These are phyloP conservation scores for Penicillium riverlandense DNA, from an alignment of 495 filamentous ascomycete species.

Conservation along the genomic window DNA sequence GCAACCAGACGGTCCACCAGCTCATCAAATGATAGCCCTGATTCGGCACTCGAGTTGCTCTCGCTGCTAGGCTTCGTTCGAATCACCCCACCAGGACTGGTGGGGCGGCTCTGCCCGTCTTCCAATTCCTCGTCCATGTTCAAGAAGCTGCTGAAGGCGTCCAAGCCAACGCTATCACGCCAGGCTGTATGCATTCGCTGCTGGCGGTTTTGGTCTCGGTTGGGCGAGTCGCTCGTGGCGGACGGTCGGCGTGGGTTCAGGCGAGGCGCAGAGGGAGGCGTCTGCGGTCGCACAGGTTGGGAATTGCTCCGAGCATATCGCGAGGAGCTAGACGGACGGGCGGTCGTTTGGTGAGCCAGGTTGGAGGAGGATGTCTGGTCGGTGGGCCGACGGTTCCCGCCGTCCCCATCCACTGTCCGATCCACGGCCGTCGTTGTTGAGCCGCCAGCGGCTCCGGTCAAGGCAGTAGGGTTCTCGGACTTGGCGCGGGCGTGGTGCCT, in stretches of 20 bases:
- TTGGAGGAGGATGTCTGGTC: conserved; percentile 22
- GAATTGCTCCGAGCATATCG: conserved; percentile 42
- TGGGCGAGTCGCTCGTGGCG: conserved; percentile 22
- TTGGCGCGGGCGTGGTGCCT: conserved; percentile 32
- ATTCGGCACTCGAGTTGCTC: conserved; percentile 28
- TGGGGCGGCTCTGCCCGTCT: conserved; percentile 20
- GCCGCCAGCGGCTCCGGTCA: conserved; percentile 32
- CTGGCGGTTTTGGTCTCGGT: conserved; percentile 24
- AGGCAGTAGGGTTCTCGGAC: conserved; percentile 25
- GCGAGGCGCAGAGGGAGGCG: conserved; percentile 29
- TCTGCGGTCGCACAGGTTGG: conserved; percentile 37
- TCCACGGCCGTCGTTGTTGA: conserved; percentile 20
- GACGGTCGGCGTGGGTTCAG: conserved; percentile 30
- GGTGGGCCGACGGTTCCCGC: conserved; percentile 27
- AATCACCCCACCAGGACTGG: conserved; percentile 26
- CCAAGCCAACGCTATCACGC: conserved; percentile 35
- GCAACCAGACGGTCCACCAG: conserved; percentile 80
- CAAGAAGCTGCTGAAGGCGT: conserved; percentile 38
- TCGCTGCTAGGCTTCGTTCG: conserved; percentile 27
- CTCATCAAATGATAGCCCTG: conserved; percentile 74
- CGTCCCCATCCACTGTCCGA: conserved; percentile 32
- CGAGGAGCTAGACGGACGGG: conserved; percentile 24
- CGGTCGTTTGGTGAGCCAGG: conserved; percentile 18
- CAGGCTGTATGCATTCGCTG: conserved; percentile 30
- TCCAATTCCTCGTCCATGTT: conserved; percentile 42